Percentiles rank a stretch among this genome's conserved stretches.
These are phyloP conservation scores for Trichoderma cornu-damae DNA, from an alignment of 2,329 filamentous ascomycete genomes.

Conservation along the genomic window DNA sequence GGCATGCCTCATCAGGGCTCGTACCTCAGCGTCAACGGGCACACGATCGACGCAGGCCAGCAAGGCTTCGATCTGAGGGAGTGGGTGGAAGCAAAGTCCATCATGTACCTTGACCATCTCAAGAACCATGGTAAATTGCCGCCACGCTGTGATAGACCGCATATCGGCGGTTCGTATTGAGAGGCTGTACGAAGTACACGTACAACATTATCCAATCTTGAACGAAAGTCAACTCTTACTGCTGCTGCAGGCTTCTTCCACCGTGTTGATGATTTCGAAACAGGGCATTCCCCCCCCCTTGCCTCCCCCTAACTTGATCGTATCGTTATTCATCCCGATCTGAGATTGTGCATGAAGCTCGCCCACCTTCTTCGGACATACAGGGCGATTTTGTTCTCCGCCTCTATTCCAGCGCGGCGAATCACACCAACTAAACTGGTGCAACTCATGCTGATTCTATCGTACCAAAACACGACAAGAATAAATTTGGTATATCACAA, in stretches of 20 bases:
- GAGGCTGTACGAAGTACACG: neutral
- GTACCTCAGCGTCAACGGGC: constrained; percentile 38
- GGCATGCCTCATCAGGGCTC: constrained; percentile 15
- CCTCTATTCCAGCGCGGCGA: too few species aligned
- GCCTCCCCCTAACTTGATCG: too few species aligned
- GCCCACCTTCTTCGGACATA: neutral
- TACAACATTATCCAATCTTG: neutral
- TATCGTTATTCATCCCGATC: neutral
- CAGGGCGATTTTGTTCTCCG: neutral
- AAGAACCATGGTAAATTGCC: constrained; percentile 8
- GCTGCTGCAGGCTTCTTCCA: neutral
- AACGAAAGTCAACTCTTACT: neutral
- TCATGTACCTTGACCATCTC: constrained; percentile 27
- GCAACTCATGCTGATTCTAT: too few species aligned
- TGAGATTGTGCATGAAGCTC: neutral
- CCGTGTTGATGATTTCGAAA: neutral
- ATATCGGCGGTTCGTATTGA: constrained; percentile 23
- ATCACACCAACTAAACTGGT: too few species aligned
- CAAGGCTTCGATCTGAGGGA: constrained; percentile 36
- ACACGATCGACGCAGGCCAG: constrained; percentile 35
- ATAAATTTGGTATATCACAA: too few species aligned
- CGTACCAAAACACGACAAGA: too few species aligned
- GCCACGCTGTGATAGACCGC: constrained; percentile 18
- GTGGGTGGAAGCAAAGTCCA: constrained; percentile 33
- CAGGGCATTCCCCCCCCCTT: too few species aligned